phyloP scores from a whole-genome alignment of 2,329 filamentous ascomycete genomes.

The Fusarium papillatum region DNA sequence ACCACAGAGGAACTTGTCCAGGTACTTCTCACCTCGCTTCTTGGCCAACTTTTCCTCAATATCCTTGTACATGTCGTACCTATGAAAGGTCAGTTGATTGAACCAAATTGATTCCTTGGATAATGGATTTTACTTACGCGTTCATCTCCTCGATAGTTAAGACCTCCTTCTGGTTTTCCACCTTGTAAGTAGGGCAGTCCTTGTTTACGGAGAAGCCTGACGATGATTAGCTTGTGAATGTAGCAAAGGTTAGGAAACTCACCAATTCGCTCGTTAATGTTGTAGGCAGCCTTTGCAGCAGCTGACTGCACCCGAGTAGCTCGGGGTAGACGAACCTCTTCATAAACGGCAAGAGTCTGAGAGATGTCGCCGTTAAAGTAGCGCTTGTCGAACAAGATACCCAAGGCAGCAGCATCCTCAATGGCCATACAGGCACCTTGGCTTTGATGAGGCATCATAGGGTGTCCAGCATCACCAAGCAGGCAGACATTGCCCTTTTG shows the following conservation, averaged over 20 bases:
- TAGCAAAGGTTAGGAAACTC: neutral
- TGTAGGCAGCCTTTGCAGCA: constrained; percentile 69
- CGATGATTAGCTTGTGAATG: neutral
- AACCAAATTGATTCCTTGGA: too few relatives aligned
- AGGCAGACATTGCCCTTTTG: constrained; percentile 66
- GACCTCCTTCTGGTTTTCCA: constrained; percentile 71
- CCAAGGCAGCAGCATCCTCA: constrained; percentile 74
- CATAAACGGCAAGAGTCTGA: constrained; percentile 63
- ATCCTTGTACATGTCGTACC: constrained; percentile 72
- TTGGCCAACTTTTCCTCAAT: constrained; percentile 62
- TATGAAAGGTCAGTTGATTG: constrained; percentile 32
- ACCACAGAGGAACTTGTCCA: constrained; percentile 55
- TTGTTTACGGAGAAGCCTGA: constrained; percentile 74
- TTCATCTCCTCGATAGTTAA: constrained; percentile 81
- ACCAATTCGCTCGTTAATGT: constrained; percentile 75
- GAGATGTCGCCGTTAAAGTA: constrained; percentile 62
- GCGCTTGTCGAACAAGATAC: constrained; percentile 68
- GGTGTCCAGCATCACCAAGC: constrained; percentile 76
- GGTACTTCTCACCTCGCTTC: constrained; percentile 49
- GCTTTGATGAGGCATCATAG: constrained; percentile 79
- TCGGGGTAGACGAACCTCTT: constrained; percentile 66
- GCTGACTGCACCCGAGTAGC: constrained; percentile 69
- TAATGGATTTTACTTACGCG: constrained; percentile 55
- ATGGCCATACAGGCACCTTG: constrained; percentile 80
- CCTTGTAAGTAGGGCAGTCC: constrained; percentile 68